Percentiles rank a stretch among this genome's conserved stretches.
phyloP scores from a whole-genome alignment of 2,329 filamentous ascomycete genomes.

The Phaeosphaeria sp. region DNA sequence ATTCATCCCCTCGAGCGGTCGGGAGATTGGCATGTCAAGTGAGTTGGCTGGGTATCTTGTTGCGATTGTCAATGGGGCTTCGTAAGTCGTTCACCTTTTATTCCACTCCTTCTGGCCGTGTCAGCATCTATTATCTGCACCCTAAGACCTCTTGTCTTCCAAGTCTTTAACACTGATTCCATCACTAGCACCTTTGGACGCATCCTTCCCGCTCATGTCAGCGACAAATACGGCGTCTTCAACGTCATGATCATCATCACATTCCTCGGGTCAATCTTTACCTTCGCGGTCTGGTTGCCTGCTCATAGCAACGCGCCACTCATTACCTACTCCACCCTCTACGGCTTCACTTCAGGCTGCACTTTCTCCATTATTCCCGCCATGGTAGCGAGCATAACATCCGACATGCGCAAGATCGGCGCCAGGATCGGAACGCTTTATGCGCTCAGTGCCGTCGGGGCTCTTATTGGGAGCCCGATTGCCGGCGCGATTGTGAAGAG shows the following conservation, averaged over 20 bases:
- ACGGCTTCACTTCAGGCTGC: slow-evolving; percentile 70
- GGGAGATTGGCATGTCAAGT: slow-evolving; percentile 52
- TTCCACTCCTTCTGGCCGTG: too few relatives aligned
- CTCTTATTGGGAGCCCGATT: slow-evolving; percentile 12
- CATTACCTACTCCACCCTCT: slow-evolving; percentile 44
- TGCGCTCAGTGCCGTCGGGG: neutral
- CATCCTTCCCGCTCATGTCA: slow-evolving; percentile 59
- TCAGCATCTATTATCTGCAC: too few relatives aligned
- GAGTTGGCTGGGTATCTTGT: slow-evolving; percentile 59
- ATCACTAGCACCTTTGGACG: slow-evolving; percentile 57
- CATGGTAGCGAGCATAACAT: slow-evolving; percentile 69
- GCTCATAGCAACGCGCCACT: slow-evolving; percentile 44
- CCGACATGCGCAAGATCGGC: slow-evolving; percentile 71
- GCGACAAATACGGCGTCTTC: slow-evolving; percentile 58
- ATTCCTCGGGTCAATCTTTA: slow-evolving; percentile 51
- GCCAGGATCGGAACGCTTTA: slow-evolving; percentile 69
- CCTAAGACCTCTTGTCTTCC: too few relatives aligned
- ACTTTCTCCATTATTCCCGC: slow-evolving; percentile 69
- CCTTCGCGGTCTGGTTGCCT: slow-evolving; percentile 53
- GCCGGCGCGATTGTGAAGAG: neutral
- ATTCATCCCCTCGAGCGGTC: slow-evolving; percentile 52
- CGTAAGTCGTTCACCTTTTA: neutral
- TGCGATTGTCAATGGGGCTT: slow-evolving; percentile 53
- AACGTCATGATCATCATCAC: slow-evolving; percentile 60
- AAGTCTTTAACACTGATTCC: too few relatives aligned